Percentiles rank a stretch among this genome's conserved stretches.
These are phyloP conservation scores for Trifolium fragiferum DNA, from an alignment of 306 rosid species.

Conservation along the genomic window DNA sequence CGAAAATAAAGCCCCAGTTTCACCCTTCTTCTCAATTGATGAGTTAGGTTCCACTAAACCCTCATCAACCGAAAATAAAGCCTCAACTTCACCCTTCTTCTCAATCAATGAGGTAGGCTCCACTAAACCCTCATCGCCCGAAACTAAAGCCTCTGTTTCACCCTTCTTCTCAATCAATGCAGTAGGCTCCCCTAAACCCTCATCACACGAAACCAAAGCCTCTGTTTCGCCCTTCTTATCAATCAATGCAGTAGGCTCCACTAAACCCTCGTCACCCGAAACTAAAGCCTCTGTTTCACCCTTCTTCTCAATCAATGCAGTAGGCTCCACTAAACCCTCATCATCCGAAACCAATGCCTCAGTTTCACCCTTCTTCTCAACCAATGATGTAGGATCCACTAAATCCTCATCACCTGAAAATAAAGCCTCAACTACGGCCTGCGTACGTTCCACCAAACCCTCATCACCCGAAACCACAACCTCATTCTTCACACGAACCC, in stretches of 20 bases:
- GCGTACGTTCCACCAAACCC: constrained; percentile 23
- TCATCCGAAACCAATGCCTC: constrained; percentile 36
- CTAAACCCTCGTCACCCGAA: neutral
- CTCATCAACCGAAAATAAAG: neutral
- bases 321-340: constrained; percentile 36
- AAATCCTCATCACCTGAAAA: neutral
- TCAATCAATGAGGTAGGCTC: neutral
- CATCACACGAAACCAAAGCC: constrained; percentile 41
- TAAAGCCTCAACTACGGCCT: too few species aligned
- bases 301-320: neutral
- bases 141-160: neutral
- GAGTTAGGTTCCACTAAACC: neutral
- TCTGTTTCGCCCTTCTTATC: neutral
- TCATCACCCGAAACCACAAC: constrained; percentile 19
- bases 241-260: neutral
- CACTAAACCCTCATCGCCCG: neutral
- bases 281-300: constrained; percentile 1
- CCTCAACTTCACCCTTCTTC: constrained; percentile 33
- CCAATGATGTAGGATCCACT: neutral
- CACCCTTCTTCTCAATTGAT: constrained; percentile 38
- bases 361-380: neutral
- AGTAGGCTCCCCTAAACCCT: constrained; percentile 29
- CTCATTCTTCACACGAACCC: constrained; percentile 34
- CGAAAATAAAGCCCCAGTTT: neutral
- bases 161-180: neutral